A percentile compares a stretch with the other conserved stretches of the same genome.
These are phyloP conservation scores for Aspergillus alliaceus DNA, from an alignment of 2,329 filamentous ascomycete species.

Conservation along the genomic window DNA sequence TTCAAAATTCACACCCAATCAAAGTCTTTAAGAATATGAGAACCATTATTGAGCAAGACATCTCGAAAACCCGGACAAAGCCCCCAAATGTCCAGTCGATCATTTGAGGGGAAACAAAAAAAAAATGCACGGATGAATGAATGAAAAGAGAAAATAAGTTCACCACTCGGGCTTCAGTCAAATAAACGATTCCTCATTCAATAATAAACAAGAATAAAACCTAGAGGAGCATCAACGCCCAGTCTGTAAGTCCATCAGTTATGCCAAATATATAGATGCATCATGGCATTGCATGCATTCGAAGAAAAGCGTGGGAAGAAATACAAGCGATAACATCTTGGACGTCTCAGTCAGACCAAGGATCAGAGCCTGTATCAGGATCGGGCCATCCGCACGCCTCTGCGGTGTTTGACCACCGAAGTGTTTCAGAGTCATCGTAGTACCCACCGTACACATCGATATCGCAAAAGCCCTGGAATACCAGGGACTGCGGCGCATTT, in stretches of 20 bases:
- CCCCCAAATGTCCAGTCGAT: neutral
- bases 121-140: neutral
- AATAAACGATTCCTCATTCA: neutral
- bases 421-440: neutral
- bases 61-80: neutral
- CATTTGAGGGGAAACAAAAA: neutral
- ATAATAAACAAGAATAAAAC: too few relatives aligned
- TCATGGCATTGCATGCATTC: too few relatives aligned
- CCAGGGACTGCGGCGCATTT: neutral
- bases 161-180: neutral
- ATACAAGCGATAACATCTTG: too few relatives aligned
- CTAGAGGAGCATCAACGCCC: too few relatives aligned
- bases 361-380: conserved; percentile 4
- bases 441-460: neutral
- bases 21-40: too few relatives aligned
- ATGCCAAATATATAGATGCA: too few relatives aligned
- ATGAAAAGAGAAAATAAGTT: neutral
- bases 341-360: neutral
- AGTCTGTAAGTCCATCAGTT: too few relatives aligned
- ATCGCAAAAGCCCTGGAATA: neutral
- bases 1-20: too few relatives aligned
- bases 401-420: neutral
- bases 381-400: neutral
- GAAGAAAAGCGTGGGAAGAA: too few relatives aligned
- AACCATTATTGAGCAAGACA: neutral